These are phyloP conservation scores for Cyberlindnera americana DNA, from an alignment of 805 yeast genomes.

Conservation along the genomic window DNA sequence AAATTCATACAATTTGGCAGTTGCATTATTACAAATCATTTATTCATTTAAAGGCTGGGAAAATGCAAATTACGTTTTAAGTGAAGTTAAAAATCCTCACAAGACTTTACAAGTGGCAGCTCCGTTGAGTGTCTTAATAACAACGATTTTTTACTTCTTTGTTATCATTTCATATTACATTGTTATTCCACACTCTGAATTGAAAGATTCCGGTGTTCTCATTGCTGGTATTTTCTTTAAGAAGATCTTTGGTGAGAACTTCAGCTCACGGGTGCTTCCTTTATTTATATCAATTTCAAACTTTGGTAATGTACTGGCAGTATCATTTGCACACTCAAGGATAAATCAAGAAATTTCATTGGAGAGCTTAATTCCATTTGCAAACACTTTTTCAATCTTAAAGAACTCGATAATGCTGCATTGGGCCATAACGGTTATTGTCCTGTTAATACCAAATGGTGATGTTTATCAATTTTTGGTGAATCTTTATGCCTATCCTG, in stretches of 20 bases:
- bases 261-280: conserved; percentile 49
- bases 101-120: conserved; percentile 58
- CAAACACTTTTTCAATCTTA: conserved; percentile 41
- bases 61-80: conserved; percentile 59
- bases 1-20: conserved; percentile 45
- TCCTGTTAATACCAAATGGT: conserved; percentile 53
- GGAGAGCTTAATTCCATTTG: conserved; percentile 48
- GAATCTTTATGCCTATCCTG: conserved; percentile 61
- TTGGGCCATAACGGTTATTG: conserved; percentile 51
- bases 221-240: conserved; percentile 62
- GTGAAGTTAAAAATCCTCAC: conserved; percentile 54
- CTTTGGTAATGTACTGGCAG: conserved; percentile 63
- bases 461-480: conserved; percentile 62
- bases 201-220: conserved; percentile 53
- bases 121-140: conserved; percentile 50
- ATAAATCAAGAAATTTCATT: conserved; percentile 57
- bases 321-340: conserved; percentile 55
- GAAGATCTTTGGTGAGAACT: conserved; percentile 52
- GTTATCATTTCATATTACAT: conserved; percentile 54
- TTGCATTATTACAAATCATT: conserved; percentile 55
- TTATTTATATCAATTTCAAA: conserved; percentile 57
- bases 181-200: conserved; percentile 41
- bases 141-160: conserved; percentile 50
- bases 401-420: conserved; percentile 48
- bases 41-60: conserved; percentile 73